Evolutionary conservation across 768 basidiomycete species (phyloP).

Genomic region (Panaeolus cyanescens): DNA sequence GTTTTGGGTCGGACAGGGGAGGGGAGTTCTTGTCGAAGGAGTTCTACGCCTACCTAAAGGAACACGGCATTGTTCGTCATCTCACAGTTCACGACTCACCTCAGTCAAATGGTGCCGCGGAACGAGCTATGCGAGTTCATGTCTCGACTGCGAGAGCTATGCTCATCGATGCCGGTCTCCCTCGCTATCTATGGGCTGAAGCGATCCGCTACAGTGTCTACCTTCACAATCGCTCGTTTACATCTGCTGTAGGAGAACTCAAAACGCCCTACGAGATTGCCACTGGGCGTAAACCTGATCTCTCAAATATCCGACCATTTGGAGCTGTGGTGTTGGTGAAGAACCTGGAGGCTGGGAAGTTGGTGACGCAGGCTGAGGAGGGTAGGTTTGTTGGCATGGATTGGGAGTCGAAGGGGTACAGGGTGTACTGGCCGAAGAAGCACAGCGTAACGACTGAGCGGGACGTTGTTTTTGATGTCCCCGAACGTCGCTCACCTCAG

Average conservation of each 20-base stretch:
- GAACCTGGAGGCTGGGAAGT: slow-evolving; percentile 21
- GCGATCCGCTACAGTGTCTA: slow-evolving; percentile 32
- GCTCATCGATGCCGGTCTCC: slow-evolving; percentile 19
- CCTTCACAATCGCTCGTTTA: slow-evolving; percentile 33
- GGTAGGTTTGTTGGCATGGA: slow-evolving; percentile 34
- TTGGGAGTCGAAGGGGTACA: slow-evolving; percentile 25
- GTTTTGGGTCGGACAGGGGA: slow-evolving; percentile 28
- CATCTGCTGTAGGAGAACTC: slow-evolving; percentile 17
- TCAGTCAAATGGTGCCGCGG: slow-evolving; percentile 30
- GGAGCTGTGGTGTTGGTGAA: slow-evolving; percentile 30
- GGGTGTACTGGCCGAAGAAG: slow-evolving; percentile 34
- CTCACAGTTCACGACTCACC: slow-evolving; percentile 35
- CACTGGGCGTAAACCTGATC: slow-evolving; percentile 27
- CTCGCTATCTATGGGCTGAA: slow-evolving; percentile 34
- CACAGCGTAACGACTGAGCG: slow-evolving; percentile 27
- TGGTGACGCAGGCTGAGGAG: slow-evolving; percentile 19
- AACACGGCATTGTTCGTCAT: slow-evolving; percentile 29
- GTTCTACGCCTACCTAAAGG: slow-evolving; percentile 23
- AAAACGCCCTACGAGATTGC: slow-evolving; percentile 24
- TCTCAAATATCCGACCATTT: slow-evolving; percentile 26
- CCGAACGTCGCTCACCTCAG: slow-evolving; percentile 17
- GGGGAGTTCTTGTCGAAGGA: slow-evolving; percentile 28
- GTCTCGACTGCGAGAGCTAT: slow-evolving; percentile 25
- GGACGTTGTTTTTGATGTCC: slow-evolving; percentile 23
- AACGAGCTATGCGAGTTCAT: slow-evolving; percentile 28